Evolutionary conservation across 1,284 basidiomycete genomes (phyloP).

Genomic region (Ustilago xerochloae): DNA sequence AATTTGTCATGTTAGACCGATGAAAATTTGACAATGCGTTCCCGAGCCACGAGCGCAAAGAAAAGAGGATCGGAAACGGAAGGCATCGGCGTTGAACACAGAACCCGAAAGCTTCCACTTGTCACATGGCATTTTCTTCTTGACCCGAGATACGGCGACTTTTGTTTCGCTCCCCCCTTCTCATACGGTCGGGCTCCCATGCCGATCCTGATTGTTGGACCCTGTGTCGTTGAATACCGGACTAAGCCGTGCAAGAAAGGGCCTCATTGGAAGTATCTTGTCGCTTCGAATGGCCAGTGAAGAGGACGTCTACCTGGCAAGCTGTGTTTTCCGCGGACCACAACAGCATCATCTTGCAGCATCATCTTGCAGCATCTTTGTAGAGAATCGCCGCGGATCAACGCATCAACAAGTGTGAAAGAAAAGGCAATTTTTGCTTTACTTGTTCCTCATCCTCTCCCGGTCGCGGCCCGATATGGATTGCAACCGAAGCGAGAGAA

Average conservation of each 20-base stretch:
- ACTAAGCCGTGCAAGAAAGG: too few species aligned
- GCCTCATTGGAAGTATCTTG: too few species aligned
- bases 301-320: too few species aligned
- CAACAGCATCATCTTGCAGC: too few species aligned
- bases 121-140: not conserved
- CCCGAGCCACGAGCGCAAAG: too few species aligned
- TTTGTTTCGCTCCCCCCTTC: not conserved
- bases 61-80: not conserved
- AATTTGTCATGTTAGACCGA: not conserved
- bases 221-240: too few species aligned
- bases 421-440: not conserved
- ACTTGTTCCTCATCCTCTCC: too few species aligned
- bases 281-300: too few species aligned
- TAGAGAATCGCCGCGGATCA: not conserved
- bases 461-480: constrained; percentile 16
- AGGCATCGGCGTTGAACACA: not conserved
- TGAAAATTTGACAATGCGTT: not conserved
- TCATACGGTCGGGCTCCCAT: too few species aligned
- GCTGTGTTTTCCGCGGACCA: too few species aligned
- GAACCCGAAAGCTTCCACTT: constrained; percentile 1
- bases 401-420: not conserved
- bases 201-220: too few species aligned
- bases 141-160: not conserved
- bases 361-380: too few species aligned
- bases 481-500: not conserved